Conservation (phyloP, 768 basidiomycete genomes). For the Suillus variegatus region DNA sequence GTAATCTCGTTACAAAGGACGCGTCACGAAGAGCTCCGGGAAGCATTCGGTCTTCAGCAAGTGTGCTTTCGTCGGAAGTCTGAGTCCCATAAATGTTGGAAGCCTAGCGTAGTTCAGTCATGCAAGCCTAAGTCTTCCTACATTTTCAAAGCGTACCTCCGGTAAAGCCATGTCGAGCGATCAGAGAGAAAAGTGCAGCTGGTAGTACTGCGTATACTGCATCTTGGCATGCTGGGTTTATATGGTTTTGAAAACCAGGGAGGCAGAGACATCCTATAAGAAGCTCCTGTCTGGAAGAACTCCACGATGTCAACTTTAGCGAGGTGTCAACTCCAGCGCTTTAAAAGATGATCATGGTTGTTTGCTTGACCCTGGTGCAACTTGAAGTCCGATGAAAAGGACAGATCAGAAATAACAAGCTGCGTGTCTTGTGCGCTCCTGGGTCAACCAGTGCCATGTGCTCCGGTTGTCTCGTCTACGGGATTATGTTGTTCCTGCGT, state of each 20-base stretch:
- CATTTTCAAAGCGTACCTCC: not conserved
- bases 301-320: too few relatives aligned
- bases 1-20: not conserved
- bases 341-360: too few relatives aligned
- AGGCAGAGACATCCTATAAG: too few relatives aligned
- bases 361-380: too few relatives aligned
- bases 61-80: not conserved
- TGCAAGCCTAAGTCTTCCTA: not conserved
- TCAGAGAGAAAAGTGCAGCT: not conserved
- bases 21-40: not conserved
- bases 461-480: conserved; percentile 6
- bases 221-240: not conserved
- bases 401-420: not conserved
- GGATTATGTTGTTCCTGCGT: not conserved
- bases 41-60: not conserved
- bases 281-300: too few relatives aligned
- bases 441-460: conserved; percentile 7
- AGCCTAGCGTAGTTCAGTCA: not conserved
- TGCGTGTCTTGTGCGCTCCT: conserved; percentile 1
- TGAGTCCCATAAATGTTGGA: not conserved
- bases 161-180: not conserved
- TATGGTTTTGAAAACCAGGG: too few relatives aligned
- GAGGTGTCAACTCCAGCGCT: too few relatives aligned
- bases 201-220: not conserved
- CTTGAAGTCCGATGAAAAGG: too few relatives aligned